Evolutionary conservation across 768 basidiomycete genomes (phyloP).

Genomic region (Boletus subcaerulescens): DNA sequence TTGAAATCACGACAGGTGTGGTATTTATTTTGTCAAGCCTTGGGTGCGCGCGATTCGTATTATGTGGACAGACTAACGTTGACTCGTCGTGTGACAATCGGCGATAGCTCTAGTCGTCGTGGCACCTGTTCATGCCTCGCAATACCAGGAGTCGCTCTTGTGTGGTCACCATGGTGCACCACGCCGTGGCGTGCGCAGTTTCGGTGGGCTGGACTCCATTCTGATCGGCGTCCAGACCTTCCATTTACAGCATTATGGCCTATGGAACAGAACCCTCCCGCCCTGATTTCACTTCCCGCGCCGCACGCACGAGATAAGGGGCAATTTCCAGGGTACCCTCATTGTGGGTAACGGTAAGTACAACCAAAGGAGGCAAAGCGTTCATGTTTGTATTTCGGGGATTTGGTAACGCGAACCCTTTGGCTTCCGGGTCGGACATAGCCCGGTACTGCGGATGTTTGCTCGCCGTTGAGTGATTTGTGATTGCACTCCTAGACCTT

Average conservation of each 20-base stretch:
- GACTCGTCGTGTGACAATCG: background rate
- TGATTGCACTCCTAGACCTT: background rate
- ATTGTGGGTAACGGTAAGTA: background rate
- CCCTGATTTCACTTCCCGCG: background rate
- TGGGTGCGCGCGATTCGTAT: background rate
- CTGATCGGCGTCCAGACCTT: conserved; percentile 11
- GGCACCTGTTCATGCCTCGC: background rate
- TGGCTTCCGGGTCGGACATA: background rate
- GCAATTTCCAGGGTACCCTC: background rate
- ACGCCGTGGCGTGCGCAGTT: background rate
- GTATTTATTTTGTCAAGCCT: background rate
- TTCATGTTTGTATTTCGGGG: background rate
- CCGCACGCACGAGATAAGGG: background rate
- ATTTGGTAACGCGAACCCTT: background rate
- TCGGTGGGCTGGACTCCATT: background rate
- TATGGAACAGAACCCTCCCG: conserved; percentile 4
- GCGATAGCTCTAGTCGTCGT: background rate
- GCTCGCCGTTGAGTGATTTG: background rate
- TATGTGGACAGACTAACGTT: background rate
- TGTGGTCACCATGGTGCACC: background rate
- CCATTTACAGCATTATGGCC: background rate
- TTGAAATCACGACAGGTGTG: background rate
- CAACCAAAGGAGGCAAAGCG: background rate
- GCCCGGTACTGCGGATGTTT: background rate
- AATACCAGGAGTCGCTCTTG: background rate